Evolutionary conservation across 768 basidiomycete genomes (phyloP).

Genomic region (Tephrocybe rancida): DNA sequence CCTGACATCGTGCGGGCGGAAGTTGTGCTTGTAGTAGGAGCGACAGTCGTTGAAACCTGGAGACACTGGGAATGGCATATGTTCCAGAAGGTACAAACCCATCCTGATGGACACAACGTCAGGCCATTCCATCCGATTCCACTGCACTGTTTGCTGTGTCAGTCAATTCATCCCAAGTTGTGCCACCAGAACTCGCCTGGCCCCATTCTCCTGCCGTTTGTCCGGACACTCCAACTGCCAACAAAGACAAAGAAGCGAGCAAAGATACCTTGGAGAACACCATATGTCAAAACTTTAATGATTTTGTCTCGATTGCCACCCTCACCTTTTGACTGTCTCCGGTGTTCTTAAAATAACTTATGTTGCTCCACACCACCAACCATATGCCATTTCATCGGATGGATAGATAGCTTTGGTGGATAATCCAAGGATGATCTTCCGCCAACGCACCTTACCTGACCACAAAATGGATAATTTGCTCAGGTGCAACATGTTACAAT

Average conservation of each 20-base stretch:
- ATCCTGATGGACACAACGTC: too few species aligned
- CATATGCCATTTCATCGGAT: constrained; percentile 40
- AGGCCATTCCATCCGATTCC: too few species aligned
- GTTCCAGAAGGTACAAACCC: too few species aligned
- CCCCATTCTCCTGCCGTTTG: too few species aligned
- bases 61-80: too few species aligned
- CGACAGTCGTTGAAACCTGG: constrained; percentile 12
- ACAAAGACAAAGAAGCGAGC: too few species aligned
- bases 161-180: too few species aligned
- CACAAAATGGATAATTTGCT: constrained; percentile 9
- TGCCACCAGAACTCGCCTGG: too few species aligned
- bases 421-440: constrained; percentile 9
- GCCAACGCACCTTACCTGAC: background rate
- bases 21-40: constrained; percentile 24
- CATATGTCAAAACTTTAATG: background rate
- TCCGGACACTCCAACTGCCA: too few species aligned
- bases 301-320: background rate
- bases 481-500: background rate
- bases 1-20: constrained; percentile 30
- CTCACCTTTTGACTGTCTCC: background rate
- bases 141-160: too few species aligned
- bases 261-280: constrained; percentile 4
- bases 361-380: constrained; percentile 25
- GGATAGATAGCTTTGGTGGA: background rate
- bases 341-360: constrained; percentile 1